Percentiles rank a stretch among this genome's conserved stretches.
Evolutionary conservation across 1,284 basidiomycete genomes (phyloP).

Genomic region (Ganoderma leucocontextum): DNA sequence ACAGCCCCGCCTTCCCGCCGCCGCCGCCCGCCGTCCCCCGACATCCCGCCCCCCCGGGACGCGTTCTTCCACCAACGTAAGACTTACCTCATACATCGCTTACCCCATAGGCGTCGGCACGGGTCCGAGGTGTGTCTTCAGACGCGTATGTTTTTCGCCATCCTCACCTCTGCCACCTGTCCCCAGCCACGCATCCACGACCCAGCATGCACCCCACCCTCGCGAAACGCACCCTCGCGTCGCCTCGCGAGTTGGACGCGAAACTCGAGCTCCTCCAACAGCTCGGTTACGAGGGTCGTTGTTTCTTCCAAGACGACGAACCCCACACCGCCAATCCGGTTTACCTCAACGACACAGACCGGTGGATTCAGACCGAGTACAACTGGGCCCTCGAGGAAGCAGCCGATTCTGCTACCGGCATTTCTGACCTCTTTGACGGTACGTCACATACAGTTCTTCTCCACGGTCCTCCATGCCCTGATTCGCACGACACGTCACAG

Average conservation of each 20-base stretch:
- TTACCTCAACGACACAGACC: slow-evolving; percentile 30
- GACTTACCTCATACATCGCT: slow-evolving; percentile 26
- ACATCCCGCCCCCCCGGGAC: slow-evolving; percentile 8
- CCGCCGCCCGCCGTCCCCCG: slow-evolving; percentile 2
- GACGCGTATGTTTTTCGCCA: slow-evolving; percentile 24
- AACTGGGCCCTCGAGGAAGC: slow-evolving; percentile 35
- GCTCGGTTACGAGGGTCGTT: slow-evolving; percentile 33
- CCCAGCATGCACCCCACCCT: slow-evolving; percentile 30
- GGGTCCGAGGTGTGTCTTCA: slow-evolving; percentile 19
- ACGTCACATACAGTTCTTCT: slow-evolving; percentile 13
- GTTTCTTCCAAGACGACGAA: slow-evolving; percentile 29
- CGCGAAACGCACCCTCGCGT: slow-evolving; percentile 28
- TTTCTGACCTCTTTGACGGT: slow-evolving; percentile 38
- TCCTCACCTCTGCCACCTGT: slow-evolving; percentile 17
- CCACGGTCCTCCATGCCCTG: slow-evolving; percentile 8
- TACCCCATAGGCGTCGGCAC: slow-evolving; percentile 18
- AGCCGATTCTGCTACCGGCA: slow-evolving; percentile 29
- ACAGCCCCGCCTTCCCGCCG: slow-evolving; percentile 12
- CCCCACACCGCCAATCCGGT: slow-evolving; percentile 24
- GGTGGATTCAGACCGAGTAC: slow-evolving; percentile 37
- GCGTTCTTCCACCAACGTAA: slow-evolving; percentile 15
- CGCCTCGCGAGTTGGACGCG: slow-evolving; percentile 35
- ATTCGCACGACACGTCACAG: slow-evolving; percentile 27
- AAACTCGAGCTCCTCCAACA: slow-evolving; percentile 42
- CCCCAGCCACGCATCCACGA: slow-evolving; percentile 15